These are phyloP conservation scores for Spatholobus suberectus DNA, from an alignment of 306 rosid species.

Conservation along the genomic window DNA sequence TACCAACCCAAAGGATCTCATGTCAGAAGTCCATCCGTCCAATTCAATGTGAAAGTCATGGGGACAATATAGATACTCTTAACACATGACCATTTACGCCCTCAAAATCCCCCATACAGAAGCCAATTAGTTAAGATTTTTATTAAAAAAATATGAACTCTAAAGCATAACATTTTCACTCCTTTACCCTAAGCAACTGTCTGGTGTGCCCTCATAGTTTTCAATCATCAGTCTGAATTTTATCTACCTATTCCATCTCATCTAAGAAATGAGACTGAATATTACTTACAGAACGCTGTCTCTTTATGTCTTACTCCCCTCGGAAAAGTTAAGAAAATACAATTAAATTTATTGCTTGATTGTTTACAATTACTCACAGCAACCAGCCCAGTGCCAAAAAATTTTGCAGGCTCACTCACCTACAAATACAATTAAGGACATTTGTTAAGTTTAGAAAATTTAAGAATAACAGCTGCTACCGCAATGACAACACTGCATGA, in stretches of 20 bases:
- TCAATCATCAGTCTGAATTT: slow-evolving; percentile 25
- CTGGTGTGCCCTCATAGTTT: slow-evolving; percentile 18
- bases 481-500: background rate
- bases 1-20: slow-evolving; percentile 8
- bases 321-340: background rate
- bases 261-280: background rate
- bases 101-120: slow-evolving; percentile 18
- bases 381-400: background rate
- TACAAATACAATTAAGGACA: background rate
- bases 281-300: background rate
- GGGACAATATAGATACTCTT: slow-evolving; percentile 33
- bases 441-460: slow-evolving; percentile 1
- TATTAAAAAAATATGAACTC: background rate
- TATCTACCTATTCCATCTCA: background rate
- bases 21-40: slow-evolving; percentile 29
- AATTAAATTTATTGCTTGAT: background rate
- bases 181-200: background rate
- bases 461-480: background rate
- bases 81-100: background rate
- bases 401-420: background rate
- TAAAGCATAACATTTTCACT: slow-evolving; percentile 30
- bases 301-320: slow-evolving; percentile 2
- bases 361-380: background rate
- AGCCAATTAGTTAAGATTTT: slow-evolving; percentile 4
- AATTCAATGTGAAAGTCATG: slow-evolving; percentile 21